Conservation (phyloP, 164 flowering plant species). For the Paratinospora sagittata region DNA sequence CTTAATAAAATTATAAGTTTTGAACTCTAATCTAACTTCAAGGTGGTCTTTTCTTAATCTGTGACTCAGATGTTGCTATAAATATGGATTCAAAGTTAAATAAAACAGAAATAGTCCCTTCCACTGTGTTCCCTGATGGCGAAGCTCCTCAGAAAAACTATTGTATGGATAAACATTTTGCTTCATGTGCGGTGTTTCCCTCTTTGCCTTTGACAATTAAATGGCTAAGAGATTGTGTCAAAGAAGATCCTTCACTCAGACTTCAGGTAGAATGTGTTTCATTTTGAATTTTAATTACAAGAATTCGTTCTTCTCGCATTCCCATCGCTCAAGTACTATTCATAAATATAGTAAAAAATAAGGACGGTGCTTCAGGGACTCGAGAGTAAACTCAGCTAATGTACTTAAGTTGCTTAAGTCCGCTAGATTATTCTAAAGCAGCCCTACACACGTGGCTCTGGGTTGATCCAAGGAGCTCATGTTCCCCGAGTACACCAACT, state of each 20-base stretch:
- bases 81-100: neutral
- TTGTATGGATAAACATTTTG: slow-evolving; percentile 25
- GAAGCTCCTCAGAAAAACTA: slow-evolving; percentile 33
- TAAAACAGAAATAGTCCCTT: neutral
- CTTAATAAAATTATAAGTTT: neutral
- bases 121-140: slow-evolving; percentile 30
- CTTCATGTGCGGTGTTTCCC: slow-evolving; percentile 58
- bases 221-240: slow-evolving; percentile 66
- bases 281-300: too few relatives aligned
- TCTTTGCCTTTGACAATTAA: slow-evolving; percentile 67
- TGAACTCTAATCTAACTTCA: neutral
- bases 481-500: too few relatives aligned
- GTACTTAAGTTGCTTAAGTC: too few relatives aligned
- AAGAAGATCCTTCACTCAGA: slow-evolving; percentile 52
- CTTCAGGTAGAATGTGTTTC: slow-evolving; percentile 48
- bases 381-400: too few relatives aligned
- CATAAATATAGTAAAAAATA: too few relatives aligned
- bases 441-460: too few relatives aligned
- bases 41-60: neutral
- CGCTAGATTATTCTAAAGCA: too few relatives aligned
- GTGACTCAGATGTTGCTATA: neutral
- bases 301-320: too few relatives aligned
- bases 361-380: too few relatives aligned
- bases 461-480: too few relatives aligned
- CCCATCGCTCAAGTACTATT: too few relatives aligned